Base-by-base conservation (phyloP, 257 asterid species). In the Striga asiatica region DNA sequence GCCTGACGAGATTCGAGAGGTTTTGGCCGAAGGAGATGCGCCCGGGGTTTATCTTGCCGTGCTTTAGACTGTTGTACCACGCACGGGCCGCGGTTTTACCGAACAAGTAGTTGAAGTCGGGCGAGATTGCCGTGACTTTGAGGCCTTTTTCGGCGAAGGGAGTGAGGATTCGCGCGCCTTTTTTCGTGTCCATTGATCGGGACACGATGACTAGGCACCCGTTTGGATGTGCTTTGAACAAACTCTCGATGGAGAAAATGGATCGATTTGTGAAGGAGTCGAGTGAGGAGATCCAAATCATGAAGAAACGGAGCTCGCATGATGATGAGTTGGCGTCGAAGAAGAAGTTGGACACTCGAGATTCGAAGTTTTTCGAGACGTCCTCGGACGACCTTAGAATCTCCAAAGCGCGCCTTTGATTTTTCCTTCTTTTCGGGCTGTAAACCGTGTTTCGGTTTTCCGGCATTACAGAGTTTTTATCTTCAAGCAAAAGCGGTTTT, bases 261-360 rank as follows among this genome's bases (percentile, higher is more conserved):
- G 84, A 94, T 43, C 97, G 80, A 0, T 25, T 69, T 12, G 89
- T 80, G 56, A 84, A 88, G 39, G 78, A 66, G 34, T 66, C 67
- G 18, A 67, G 21, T 25, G 85, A 52, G 45, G 93, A 81, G 49
- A 88, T 80, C 97, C 97, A 88, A 21, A 93, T 84, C 95, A 88
- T 88, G 61, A 88, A 88, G 50, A 81, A 81, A 1, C 76, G 73
- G 16, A 66, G 52, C 79, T 73, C 62, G 41, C 97, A 84, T n/a
- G n/a, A n/a, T n/a, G n/a, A n/a, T n/a, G n/a, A n/a, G 1, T 74
- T 56, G 46, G 67, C 60, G 64, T 70, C 60, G 12, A 13, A 46
- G 48, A 88, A 76, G 45, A 88, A 88, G 37, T 63, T 78, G 27
- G 38, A 61, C 55, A 78, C 88, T 61, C 81, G 75, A 6, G 37